Base-by-base conservation (phyloP, 768 basidiomycete genomes). In the Suillus fuscotomentosus region DNA sequence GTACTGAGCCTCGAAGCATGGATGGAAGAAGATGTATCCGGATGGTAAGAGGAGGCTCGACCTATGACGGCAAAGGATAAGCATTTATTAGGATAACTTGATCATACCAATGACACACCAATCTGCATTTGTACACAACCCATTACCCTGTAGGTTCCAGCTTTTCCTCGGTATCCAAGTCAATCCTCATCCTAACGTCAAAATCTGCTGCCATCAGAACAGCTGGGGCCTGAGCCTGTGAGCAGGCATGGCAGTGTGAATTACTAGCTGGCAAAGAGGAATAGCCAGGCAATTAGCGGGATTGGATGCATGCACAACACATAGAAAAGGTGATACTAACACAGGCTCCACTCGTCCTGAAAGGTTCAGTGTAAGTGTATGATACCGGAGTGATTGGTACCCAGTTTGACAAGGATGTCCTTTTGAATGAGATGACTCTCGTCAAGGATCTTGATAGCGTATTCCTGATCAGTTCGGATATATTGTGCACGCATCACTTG, bases 281-380 rank as follows among this genome's bases (percentile, higher is more conserved):
- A 54, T 20, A 34, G 10, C 51, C 9, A 15, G 15, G 0, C 17
- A 54, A 39, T 20, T 54, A 64, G 53, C 39, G 67, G 24, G 42
- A 54, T 54, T 31, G 31, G 53, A 34, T 34, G 53, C 41, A 36
- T 11, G 24, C 11, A 20, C 36, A 36, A 9, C 9, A 9, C 36
- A 36, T 2, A 5, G 4, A 24, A 20, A 4, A 38, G 31, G 57
- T 5, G 38, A 20, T 5, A 41, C 50, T 51, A 36, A 84, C 91
- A 97, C 43, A 97, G 79, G 67, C 89, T 88, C 81, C 85, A 88
- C 24, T 88, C 84, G 71, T 96, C 93, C 68, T 95, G 93, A 70
- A 96, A 95, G 2, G 92, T 88, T 79, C 88, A 93, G 67, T 89
- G 88, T 36, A 96, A 78, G 57, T 86, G 86, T 11, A 96, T 86